phyloP scores from a whole-genome alignment of 208 protist species.

The Trypanosoma avium region DNA sequence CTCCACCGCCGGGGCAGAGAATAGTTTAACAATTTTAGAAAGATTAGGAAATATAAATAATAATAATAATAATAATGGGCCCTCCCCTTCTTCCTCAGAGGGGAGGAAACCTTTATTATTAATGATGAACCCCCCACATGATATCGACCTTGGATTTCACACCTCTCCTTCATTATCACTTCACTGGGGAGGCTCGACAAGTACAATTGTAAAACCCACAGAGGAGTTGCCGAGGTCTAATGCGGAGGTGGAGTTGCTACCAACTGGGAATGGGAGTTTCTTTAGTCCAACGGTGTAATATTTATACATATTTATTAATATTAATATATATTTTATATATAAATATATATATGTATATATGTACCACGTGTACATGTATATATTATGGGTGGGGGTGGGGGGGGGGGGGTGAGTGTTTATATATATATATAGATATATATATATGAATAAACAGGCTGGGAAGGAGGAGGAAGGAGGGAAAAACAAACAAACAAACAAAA shows the following conservation, averaged over 20 bases:
- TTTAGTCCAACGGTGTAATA: too few species aligned
- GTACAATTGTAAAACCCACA: slow-evolving; percentile 21
- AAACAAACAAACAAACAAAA: background rate
- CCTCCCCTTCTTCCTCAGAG: too few species aligned
- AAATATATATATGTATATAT: too few species aligned
- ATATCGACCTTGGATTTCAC: slow-evolving; percentile 36
- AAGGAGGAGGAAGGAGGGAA: background rate
- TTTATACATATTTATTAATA: too few species aligned
- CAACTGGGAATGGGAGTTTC: background rate
- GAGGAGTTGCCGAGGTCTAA: background rate
- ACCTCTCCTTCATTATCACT: slow-evolving; percentile 34
- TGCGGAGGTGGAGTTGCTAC: background rate
- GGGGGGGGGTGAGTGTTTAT: slow-evolving; percentile 9
- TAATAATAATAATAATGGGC: too few species aligned
- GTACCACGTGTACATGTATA: too few species aligned
- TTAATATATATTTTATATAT: too few species aligned
- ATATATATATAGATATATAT: slow-evolving; percentile 1
- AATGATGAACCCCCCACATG: slow-evolving; percentile 3
- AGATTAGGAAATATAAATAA: too few species aligned
- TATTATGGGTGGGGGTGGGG: too few species aligned
- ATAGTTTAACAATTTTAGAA: too few species aligned
- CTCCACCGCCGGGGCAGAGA: background rate
- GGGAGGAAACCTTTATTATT: too few species aligned
- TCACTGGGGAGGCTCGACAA: slow-evolving; percentile 36
- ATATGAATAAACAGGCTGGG: background rate